Base-by-base conservation (phyloP, 768 basidiomycete genomes). In the Solioccasus polychromus region DNA sequence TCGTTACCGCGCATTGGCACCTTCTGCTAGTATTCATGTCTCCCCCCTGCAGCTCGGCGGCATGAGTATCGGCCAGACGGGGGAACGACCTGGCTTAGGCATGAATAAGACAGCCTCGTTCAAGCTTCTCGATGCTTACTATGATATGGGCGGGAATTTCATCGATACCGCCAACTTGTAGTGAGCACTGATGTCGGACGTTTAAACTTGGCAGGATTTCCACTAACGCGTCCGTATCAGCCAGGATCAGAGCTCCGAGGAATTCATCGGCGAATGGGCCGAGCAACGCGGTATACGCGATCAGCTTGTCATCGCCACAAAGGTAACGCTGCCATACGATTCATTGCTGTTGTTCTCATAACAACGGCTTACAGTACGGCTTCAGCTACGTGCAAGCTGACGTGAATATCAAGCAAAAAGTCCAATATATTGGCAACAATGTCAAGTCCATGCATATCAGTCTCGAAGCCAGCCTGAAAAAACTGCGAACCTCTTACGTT, bases 401-500 rank as follows among this genome's bases (percentile, higher is more conserved):
- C 23, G 30, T 38, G 7, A 18, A 25, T 26, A 51, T 62, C 25
- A 39, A 51, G 22, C 57, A 57, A 26, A 51, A 54, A 23, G 49
- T 59, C 14, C 66, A 67, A 40, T 69, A 61, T 43, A 41, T 39
- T 17, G 71, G 74, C 14, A 74, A 72, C 53, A 50, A 59, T 45
- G 50, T 60, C 42, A 71, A 71, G 52, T 60, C 52, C 2, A 52
- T 75, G 54, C 48, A 51, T 18, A 17, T 69, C 8, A 59, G 62
- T 11, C 59, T 34, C 4, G 6, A 34, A 34, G 32, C 55, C 3
- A 66, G 61, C 17, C 60, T 75, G 37, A 65, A 66, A 45, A 82
- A 79, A 53, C 68, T 85, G 25, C 65, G 78, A 35, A 82, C 79
- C 0, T 67, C 71, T 22, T 85, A 75, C 51, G 71, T 80, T 53